Evolutionary conservation across 495 filamentous ascomycete genomes (phyloP), one percentile per base, ranked within the genome.

Genomic region (Stereocaulon alpinum): DNA sequence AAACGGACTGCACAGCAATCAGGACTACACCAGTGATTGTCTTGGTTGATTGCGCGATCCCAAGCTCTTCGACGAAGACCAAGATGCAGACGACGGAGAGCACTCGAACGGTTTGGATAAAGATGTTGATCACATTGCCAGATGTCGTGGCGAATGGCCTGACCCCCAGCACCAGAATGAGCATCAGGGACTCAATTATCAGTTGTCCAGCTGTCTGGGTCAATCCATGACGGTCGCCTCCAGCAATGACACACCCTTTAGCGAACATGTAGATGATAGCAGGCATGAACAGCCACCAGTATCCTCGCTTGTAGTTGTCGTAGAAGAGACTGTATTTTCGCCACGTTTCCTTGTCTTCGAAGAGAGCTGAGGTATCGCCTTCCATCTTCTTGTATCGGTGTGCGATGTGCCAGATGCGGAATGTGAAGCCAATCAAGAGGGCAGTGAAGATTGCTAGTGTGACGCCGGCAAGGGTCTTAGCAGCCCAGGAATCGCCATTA

Each of bases 261-360:
- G 82, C 86, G 66, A 97, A 92, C 77, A 92, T 88, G 76, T 97
- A 98, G 56, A 93, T 52, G 71, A 98, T 95, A 48, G 80, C 77
- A 7, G 93, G 93, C 14, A 98, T 80, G 70, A 98, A 98, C 10
- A 96, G 69, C 91, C 91, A 96, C 92, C 92, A 98, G 73, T 89
- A 94, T 63, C 86, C 83, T 67, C 84, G 86, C 71, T 91, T 89
- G 73, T 93, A 96, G 63, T 84, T 86, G 64, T 98, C 93, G 72
- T 98, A 98, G 77, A 98, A 98, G 40, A 96, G 75, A 66, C 87
- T 94, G 77, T 98, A 98, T 72, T 91, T 94, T 65, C 87, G 78
- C 92, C 94, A 96, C 51, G 86, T 87, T 56, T 86, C 82, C 76
- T 91, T 93, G 69, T 96, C 81, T 51, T 95, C 89, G 70, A 87